These are phyloP conservation scores for Neophaeococcomyces mojaviensis DNA, from an alignment of 2,329 filamentous ascomycete genomes.

Conservation along the genomic window DNA sequence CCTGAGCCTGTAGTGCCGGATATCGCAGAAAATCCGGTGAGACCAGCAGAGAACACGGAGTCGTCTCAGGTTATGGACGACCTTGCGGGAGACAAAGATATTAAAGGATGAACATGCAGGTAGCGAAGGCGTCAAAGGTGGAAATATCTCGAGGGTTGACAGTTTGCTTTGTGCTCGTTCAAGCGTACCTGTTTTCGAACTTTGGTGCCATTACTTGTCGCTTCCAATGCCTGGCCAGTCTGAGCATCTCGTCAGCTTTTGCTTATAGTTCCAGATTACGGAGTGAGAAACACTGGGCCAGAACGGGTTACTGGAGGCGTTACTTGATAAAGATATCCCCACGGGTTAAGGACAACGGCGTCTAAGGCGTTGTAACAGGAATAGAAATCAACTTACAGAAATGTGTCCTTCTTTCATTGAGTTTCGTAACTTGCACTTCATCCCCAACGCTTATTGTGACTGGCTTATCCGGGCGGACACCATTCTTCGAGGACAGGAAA, in stretches of 20 bases:
- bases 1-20: neutral
- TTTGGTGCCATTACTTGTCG: neutral
- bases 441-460: slow-evolving; percentile 49
- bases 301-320: too few species aligned
- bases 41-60: neutral
- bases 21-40: neutral
- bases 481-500: slow-evolving; percentile 42
- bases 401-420: slow-evolving; percentile 45
- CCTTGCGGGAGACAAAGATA: slow-evolving; percentile 1
- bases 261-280: too few species aligned
- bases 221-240: slow-evolving; percentile 3
- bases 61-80: slow-evolving; percentile 1
- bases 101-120: neutral
- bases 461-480: slow-evolving; percentile 25
- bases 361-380: neutral
- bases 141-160: too few species aligned
- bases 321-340: too few species aligned
- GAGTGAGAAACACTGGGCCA: too few species aligned
- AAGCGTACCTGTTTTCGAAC: neutral
- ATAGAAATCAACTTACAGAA: slow-evolving; percentile 40
- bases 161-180: neutral
- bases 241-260: neutral
- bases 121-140: too few species aligned
- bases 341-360: neutral
- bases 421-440: slow-evolving; percentile 45